A percentile compares a stretch with the other conserved stretches of the same genome.
Conservation (phyloP, 1,284 basidiomycete species). For the Ceratobasidium theobromae region DNA sequence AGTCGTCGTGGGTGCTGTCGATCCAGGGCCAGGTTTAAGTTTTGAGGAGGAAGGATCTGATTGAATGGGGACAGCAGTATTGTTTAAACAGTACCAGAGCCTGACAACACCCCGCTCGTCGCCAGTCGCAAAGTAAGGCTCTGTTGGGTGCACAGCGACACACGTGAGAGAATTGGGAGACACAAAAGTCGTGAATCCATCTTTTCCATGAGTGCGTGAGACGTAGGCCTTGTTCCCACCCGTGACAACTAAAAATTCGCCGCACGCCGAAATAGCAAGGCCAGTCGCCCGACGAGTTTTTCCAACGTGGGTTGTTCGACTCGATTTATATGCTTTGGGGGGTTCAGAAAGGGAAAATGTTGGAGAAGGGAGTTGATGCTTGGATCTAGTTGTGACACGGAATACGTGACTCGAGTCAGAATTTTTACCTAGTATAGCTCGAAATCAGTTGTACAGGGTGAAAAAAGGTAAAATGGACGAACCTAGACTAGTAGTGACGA, state of each 20-base stretch:
- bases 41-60: slow-evolving; percentile 41
- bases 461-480: slow-evolving; percentile 30
- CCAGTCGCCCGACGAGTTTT: slow-evolving; percentile 67
- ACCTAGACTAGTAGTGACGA: slow-evolving; percentile 56
- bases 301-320: slow-evolving; percentile 59
- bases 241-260: slow-evolving; percentile 79
- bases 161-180: slow-evolving; percentile 80
- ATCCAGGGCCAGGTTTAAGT: slow-evolving; percentile 57
- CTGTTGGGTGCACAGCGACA: slow-evolving; percentile 84
- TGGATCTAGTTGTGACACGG: slow-evolving; percentile 50
- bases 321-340: slow-evolving; percentile 50
- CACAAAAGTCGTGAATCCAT: slow-evolving; percentile 78
- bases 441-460: slow-evolving; percentile 21
- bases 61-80: slow-evolving; percentile 46
- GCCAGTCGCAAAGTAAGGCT: slow-evolving; percentile 94
- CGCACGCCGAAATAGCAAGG: slow-evolving; percentile 73
- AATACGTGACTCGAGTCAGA: slow-evolving; percentile 44
- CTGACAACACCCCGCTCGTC: slow-evolving; percentile 84
- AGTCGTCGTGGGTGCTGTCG: slow-evolving; percentile 77
- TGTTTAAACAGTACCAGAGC: slow-evolving; percentile 88
- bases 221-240: slow-evolving; percentile 84
- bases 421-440: slow-evolving; percentile 47
- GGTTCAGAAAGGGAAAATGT: slow-evolving; percentile 49
- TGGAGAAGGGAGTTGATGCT: slow-evolving; percentile 54
- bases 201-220: slow-evolving; percentile 48